Base-by-base conservation (phyloP, 352 stramenopile genomes). In the Phytophthora colocasiae region DNA sequence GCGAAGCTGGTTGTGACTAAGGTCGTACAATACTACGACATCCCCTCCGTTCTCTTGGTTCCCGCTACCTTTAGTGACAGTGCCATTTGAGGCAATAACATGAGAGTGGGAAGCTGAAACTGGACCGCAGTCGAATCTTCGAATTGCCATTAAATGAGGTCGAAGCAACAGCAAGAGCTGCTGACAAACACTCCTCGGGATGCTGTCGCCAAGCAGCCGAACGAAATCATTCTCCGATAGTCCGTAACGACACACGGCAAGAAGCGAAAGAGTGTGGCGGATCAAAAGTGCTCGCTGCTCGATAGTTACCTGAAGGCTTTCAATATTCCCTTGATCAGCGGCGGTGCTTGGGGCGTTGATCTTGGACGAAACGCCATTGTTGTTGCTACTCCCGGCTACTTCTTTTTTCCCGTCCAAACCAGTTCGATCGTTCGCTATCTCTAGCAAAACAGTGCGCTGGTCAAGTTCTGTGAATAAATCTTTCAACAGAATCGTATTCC, bases 1-100 rank as follows among this genome's bases (percentile, higher is more conserved):
- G 10, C 85, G 69, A 5, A 95, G 58, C 29, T 90, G 82, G 62
- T 94, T 94, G 59, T 95, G 85, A 47, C 81, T 94, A 6, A 95
- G 50, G 41, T 92, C 86, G 40, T 90, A 86, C 4, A 93, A 56
- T 34, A 92, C 72, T 29, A 92, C 58, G n/a, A 53, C 36, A 7
- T 71, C 63, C 38, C 36, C 41, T 29, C 15, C 43, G 27, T 54
- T 66, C n/a, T 74, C 66, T 54, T 69, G 58, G 24, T 59, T 69
- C 32, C 41, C 40, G 56, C 43, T 40, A 22, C 31, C 32, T 43
- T 57, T 73, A 17, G 2, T 58, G 6, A 34, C n/a, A 69, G 14
- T 52, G 2, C 43, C 32, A 70, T 40, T 27, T 1, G 53, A 45
- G 5, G 22, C 39, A 50, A 36, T 17, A 24, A 12, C 34, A 22